Evolutionary conservation across 257 asterid genomes (phyloP), one percentile per base, ranked within the genome.

Genomic region (Nicotiana tomentosiformis): DNA sequence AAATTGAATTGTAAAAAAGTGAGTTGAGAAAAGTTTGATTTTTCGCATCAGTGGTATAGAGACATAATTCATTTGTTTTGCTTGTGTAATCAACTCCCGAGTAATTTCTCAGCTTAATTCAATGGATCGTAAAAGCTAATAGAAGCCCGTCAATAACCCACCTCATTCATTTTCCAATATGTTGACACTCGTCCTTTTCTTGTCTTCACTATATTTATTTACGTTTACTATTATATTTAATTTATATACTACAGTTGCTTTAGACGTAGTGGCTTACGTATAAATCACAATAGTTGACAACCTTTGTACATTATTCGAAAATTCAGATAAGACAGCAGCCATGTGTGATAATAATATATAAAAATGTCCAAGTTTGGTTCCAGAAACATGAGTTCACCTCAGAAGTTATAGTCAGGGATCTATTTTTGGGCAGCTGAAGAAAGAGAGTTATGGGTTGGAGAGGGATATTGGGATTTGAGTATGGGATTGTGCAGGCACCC

Each of bases 401-500:
- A 57, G 3, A 53, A 11, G 15, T 10, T 53, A 10, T 18, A 3
- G 23, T 35, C 1, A 33, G 20, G 49, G 49, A 43, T 43, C 11
- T 18, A 20, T 3, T 70, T 30, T 20, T 37, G 8, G 18, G 32
- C 0, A 1, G 14, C 16, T 53, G 57, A 53, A 23, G 15, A 9
- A 5, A 69, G 67, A 51, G 39, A 66, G 58, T 83, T 70, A 95
- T 95, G 99, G 99, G 97, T 66, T 91, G 94, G 97, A 89, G 92
- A 88, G 98, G 98, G 77, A 85, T 95, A 30, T 64, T 95, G 77
- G 97, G 97, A 12, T 93, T 95, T 65, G 95, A 93, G 60, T 93
- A 87, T 72, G 99, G 99, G n/a, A 89, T 95, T 62, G 93, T 95
- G 9, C 98, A 91, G 84, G 97, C 97, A 18, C 98, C 98, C n/a